These are phyloP conservation scores for Diatrype stigma DNA, from an alignment of 2,329 filamentous ascomycete genomes.

Conservation along the genomic window DNA sequence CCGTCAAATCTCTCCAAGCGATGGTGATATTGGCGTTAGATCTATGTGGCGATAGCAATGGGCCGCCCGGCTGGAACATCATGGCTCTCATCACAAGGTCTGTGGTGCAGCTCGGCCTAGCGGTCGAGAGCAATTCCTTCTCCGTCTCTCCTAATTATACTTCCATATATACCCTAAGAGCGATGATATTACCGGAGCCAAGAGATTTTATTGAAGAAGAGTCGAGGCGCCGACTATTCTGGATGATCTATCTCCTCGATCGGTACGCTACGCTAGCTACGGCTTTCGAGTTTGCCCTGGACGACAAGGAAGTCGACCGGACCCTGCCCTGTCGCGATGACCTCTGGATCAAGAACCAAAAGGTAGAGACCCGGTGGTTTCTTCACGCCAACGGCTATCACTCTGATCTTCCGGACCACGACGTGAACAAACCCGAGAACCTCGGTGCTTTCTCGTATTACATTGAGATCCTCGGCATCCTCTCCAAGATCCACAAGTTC, in stretches of 20 bases:
- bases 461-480: slow-evolving; percentile 81
- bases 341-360: slow-evolving; percentile 76
- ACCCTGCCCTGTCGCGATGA: slow-evolving; percentile 84
- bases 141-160: slow-evolving; percentile 73
- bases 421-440: slow-evolving; percentile 69
- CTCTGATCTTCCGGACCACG: slow-evolving; percentile 51
- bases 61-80: slow-evolving; percentile 87
- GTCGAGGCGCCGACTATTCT: slow-evolving; percentile 77
- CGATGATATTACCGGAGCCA: slow-evolving; percentile 78
- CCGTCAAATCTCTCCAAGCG: slow-evolving; percentile 82
- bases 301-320: slow-evolving; percentile 86
- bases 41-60: slow-evolving; percentile 80
- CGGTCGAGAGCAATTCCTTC: slow-evolving; percentile 76
- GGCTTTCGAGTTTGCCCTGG: slow-evolving; percentile 85
- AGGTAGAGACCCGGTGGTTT: slow-evolving; percentile 83
- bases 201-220: slow-evolving; percentile 88
- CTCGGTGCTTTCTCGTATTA: slow-evolving; percentile 86
- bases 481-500: slow-evolving; percentile 84
- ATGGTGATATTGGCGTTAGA: slow-evolving; percentile 83
- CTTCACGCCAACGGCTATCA: slow-evolving; percentile 51
- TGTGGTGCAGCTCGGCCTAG: slow-evolving; percentile 81
- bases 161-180: slow-evolving; percentile 84
- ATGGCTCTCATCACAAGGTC: slow-evolving; percentile 84
- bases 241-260: slow-evolving; percentile 91
- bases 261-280: slow-evolving; percentile 87